Conservation (phyloP, 352 stramenopile species). For the Globisporangium abappressorium region DNA sequence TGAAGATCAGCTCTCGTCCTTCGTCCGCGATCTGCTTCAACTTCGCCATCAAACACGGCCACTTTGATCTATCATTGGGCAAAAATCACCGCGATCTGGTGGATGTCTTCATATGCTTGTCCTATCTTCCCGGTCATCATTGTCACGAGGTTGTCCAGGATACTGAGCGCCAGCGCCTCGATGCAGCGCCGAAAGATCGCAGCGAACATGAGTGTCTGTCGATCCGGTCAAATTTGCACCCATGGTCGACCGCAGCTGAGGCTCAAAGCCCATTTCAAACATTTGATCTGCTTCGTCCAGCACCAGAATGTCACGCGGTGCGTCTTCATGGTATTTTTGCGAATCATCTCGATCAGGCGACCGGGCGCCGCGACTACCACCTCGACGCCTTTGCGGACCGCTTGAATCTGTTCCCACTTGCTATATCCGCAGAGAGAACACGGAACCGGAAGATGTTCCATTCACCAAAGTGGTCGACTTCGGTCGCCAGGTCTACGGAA, state of each 20-base stretch:
- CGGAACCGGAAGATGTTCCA: too few species aligned
- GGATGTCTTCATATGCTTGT: constrained; percentile 90
- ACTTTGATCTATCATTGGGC: constrained; percentile 71
- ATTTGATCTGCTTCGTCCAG: constrained; percentile 87
- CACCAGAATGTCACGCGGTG: constrained; percentile 82
- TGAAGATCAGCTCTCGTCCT: constrained; percentile 86
- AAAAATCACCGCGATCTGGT: constrained; percentile 76
- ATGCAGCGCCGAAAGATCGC: constrained; percentile 79
- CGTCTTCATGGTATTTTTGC: constrained; percentile 66
- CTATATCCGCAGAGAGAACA: constrained; percentile 1
- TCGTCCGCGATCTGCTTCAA: constrained; percentile 54
- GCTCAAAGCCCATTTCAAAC: constrained; percentile 89
- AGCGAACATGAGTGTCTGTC: constrained; percentile 87
- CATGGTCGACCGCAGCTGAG: constrained; percentile 79
- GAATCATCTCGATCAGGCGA: constrained; percentile 81
- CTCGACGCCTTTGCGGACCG: constrained; percentile 65
- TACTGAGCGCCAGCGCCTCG: constrained; percentile 69
- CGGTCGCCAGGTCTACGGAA: too few species aligned
- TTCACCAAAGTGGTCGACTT: too few species aligned
- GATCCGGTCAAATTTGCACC: constrained; percentile 75
- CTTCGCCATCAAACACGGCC: constrained; percentile 79
- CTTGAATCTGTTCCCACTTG: constrained; percentile 84
- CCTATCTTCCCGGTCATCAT: constrained; percentile 75
- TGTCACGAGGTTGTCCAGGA: constrained; percentile 79
- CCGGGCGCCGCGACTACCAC: constrained; percentile 80